Base-by-base conservation (phyloP, 169 alveolate genomes). In the Babesia sp. region DNA sequence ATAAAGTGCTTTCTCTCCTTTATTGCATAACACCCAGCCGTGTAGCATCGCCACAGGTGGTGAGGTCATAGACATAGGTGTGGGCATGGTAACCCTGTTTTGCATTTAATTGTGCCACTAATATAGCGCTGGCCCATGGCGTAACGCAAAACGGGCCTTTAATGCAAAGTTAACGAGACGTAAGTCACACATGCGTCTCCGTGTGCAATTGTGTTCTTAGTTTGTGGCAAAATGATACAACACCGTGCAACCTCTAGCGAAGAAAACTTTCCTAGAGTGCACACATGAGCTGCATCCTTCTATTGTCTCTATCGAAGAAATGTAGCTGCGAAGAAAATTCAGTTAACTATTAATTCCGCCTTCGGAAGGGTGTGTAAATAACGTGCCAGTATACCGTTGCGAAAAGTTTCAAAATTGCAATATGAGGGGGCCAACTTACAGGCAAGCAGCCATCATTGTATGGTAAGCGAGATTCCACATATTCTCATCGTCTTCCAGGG, bases 401-500 rank as follows among this genome's bases (percentile, higher is more conserved):
- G 14, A 39, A 39, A 39, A 39, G 8, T 8, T 9, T 9, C 46
- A 8, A 48, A 18, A 18, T 48, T 48, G 18, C 8, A 48, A 12
- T 18, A 48, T 48, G 56, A 48, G 20, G 56, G 56, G 56, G 12
- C 56, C 56, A 48, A 18, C 20, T 48, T 46, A 63, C 22, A 3
- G 33, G 14, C n/a, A 5, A 1, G 73, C 73, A 36, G 18, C 73
- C 2, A 18, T 63, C 16, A 26, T 33, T n/a, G 60, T 46, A 63
- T 63, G 73, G 73, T 63, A 36, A 46, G 73, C 33, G 61, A 18
- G 14, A 1, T 48, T 63, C 45, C 22, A 26, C 16, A 2, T 18
- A 2, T 11, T 37, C 73, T 63, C n/a, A 63, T 2, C 34, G n/a
- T 20, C 33, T 7, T 28, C 18, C 26, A 72, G 83, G 83, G 39